phyloP scores from a whole-genome alignment of 2,329 filamentous ascomycete genomes.

The Trichothecium roseum region DNA sequence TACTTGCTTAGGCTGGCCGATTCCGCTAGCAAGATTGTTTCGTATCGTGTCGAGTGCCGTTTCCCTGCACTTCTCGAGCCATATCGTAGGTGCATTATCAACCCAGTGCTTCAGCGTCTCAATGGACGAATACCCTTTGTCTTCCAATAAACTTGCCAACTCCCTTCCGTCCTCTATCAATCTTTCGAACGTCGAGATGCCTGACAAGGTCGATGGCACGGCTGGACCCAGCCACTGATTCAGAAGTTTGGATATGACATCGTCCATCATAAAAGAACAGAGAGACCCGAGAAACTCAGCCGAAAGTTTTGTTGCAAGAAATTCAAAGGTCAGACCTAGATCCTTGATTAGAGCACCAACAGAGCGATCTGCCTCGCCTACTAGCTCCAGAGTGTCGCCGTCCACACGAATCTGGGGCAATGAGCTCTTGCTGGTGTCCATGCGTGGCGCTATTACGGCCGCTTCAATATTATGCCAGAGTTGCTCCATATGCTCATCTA shows the following conservation, averaged over 20 bases:
- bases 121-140: constrained; percentile 51
- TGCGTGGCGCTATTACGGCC: constrained; percentile 51
- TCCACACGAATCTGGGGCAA: constrained; percentile 30
- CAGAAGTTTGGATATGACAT: constrained; percentile 58
- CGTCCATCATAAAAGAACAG: constrained; percentile 59
- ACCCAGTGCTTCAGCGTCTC: constrained; percentile 69
- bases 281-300: constrained; percentile 47
- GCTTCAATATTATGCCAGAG: constrained; percentile 54
- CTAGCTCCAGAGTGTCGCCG: constrained; percentile 30
- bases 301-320: constrained; percentile 42
- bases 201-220: constrained; percentile 64
- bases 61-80: constrained; percentile 78
- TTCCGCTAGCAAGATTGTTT: constrained; percentile 53
- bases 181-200: constrained; percentile 61
- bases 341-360: constrained; percentile 44
- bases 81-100: constrained; percentile 66
- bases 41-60: constrained; percentile 67
- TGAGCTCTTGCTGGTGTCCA: constrained; percentile 26
- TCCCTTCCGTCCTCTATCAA: constrained; percentile 52
- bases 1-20: constrained; percentile 58
- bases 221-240: constrained; percentile 64
- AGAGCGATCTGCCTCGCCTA: constrained; percentile 30
- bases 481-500: constrained; percentile 47
- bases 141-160: constrained; percentile 55
- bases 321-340: constrained; percentile 38